A percentile compares a stretch with the other conserved stretches of the same genome.
phyloP scores from a whole-genome alignment of 176 grass and related monocot genomes.

The Oryza meyeriana region DNA sequence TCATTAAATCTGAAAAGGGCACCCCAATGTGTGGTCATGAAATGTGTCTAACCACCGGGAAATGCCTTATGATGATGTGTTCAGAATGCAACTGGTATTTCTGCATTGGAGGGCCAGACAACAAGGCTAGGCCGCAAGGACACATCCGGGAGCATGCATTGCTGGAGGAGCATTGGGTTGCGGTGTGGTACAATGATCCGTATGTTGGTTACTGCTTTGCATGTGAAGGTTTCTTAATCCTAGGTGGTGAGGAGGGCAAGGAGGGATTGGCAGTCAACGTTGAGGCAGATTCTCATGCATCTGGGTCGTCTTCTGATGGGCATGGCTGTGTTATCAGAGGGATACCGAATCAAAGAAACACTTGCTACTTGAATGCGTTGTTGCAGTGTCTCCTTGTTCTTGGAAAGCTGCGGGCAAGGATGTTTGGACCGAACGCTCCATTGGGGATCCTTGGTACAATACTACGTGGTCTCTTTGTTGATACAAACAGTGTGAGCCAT shows the following conservation, averaged over 20 bases:
- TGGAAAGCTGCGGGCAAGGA: too few relatives aligned
- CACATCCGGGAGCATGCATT: slow-evolving; percentile 61
- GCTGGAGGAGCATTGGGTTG: slow-evolving; percentile 40
- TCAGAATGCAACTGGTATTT: slow-evolving; percentile 47
- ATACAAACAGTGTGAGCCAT: too few relatives aligned
- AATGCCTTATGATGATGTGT: slow-evolving; percentile 54
- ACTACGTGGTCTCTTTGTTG: too few relatives aligned
- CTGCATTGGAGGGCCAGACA: slow-evolving; percentile 21
- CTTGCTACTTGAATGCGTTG: too few relatives aligned
- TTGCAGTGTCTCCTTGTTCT: too few relatives aligned
- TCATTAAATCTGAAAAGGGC: too few relatives aligned
- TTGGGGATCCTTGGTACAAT: too few relatives aligned
- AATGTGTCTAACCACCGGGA: background rate
- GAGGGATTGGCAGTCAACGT: background rate
- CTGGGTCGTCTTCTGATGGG: background rate
- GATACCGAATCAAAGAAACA: slow-evolving; percentile 58
- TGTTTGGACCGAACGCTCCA: too few relatives aligned
- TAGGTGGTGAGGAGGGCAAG: background rate
- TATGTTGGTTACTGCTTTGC: slow-evolving; percentile 59
- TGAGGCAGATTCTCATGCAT: background rate
- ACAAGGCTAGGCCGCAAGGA: background rate
- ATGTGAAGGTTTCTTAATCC: slow-evolving; percentile 13
- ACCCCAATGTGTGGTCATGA: too few relatives aligned
- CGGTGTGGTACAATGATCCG: slow-evolving; percentile 30
- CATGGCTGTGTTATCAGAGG: slow-evolving; percentile 37